Evolutionary conservation across 306 rosid species (phyloP).

Genomic region (Malus sylvestris): DNA sequence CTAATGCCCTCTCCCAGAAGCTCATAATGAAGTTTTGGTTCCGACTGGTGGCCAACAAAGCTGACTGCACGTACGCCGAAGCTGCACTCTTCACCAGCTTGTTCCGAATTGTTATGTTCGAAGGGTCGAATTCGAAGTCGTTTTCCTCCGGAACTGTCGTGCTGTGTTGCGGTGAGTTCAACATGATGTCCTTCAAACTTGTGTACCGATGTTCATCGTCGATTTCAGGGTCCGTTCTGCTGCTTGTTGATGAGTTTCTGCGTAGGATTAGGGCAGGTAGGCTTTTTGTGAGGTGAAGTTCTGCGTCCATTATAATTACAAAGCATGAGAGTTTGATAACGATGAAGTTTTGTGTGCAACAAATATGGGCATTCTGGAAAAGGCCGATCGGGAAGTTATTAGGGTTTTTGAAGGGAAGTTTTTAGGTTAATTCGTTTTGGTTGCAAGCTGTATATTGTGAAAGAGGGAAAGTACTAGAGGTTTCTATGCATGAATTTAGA

Average conservation of each 20-base stretch:
- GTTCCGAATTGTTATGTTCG: constrained; percentile 42
- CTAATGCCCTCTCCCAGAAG: constrained; percentile 37
- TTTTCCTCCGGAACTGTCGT: constrained; percentile 20
- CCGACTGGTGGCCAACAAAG: constrained; percentile 30
- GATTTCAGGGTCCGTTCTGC: constrained; percentile 11
- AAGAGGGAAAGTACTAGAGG: not conserved
- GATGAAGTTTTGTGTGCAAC: not conserved
- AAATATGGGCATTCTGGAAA: constrained; percentile 12
- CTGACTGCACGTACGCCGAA: constrained; percentile 53
- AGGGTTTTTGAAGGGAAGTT: not conserved
- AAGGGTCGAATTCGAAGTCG: constrained; percentile 30
- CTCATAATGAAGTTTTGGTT: constrained; percentile 26
- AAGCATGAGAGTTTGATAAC: constrained; percentile 7
- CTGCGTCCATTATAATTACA: constrained; percentile 30
- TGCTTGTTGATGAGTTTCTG: constrained; percentile 14
- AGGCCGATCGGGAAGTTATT: not conserved
- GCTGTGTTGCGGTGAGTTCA: constrained; percentile 23
- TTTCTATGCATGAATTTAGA: not conserved
- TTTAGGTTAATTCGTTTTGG: not conserved
- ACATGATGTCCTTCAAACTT: constrained; percentile 61
- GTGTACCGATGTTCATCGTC: constrained; percentile 40
- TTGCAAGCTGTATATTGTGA: not conserved
- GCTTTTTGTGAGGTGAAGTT: constrained; percentile 16
- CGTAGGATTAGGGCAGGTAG: constrained; percentile 16
- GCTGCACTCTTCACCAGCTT: constrained; percentile 62